Percentiles rank a stretch among this genome's conserved stretches.
These are phyloP conservation scores for Calophaca sinica DNA, from an alignment of 306 rosid genomes.

Conservation along the genomic window DNA sequence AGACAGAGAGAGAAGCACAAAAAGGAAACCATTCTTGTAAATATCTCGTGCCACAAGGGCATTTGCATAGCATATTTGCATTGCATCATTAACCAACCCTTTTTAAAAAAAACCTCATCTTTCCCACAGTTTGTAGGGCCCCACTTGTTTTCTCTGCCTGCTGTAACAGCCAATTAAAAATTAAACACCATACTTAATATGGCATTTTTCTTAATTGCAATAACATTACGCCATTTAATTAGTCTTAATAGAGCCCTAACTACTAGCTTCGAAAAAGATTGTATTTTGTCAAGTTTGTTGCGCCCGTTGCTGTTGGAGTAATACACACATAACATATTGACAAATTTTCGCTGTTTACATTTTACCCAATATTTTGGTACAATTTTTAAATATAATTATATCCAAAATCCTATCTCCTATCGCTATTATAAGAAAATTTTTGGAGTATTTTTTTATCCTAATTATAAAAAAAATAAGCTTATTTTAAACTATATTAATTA, in stretches of 20 bases:
- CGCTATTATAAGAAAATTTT: too few species aligned
- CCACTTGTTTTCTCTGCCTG: slow-evolving; percentile 57
- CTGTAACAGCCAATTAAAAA: slow-evolving; percentile 46
- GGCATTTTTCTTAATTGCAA: neutral
- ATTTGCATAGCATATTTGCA: slow-evolving; percentile 33
- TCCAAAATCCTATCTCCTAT: neutral
- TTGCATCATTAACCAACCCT: slow-evolving; percentile 5
- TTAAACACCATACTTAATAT: slow-evolving; percentile 36
- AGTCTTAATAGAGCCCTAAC: slow-evolving; percentile 41
- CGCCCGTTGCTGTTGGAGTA: slow-evolving; percentile 47
- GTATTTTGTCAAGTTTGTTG: slow-evolving; percentile 47
- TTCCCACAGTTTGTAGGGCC: slow-evolving; percentile 43
- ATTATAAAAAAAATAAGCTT: too few species aligned
- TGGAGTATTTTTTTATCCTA: too few species aligned
- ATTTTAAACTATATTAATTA: too few species aligned
- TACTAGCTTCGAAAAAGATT: slow-evolving; percentile 39
- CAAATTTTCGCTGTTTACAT: neutral
- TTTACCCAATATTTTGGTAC: neutral
- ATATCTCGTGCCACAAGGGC: slow-evolving; percentile 44
- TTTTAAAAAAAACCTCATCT: slow-evolving; percentile 45
- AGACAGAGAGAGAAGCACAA: slow-evolving; percentile 26
- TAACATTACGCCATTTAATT: slow-evolving; percentile 19
- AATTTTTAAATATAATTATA: neutral
- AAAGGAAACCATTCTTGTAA: slow-evolving; percentile 53
- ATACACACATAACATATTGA: neutral